Evolutionary conservation across 169 alveolate genomes (phyloP).

Genomic region (Sarcocystis neurona): DNA sequence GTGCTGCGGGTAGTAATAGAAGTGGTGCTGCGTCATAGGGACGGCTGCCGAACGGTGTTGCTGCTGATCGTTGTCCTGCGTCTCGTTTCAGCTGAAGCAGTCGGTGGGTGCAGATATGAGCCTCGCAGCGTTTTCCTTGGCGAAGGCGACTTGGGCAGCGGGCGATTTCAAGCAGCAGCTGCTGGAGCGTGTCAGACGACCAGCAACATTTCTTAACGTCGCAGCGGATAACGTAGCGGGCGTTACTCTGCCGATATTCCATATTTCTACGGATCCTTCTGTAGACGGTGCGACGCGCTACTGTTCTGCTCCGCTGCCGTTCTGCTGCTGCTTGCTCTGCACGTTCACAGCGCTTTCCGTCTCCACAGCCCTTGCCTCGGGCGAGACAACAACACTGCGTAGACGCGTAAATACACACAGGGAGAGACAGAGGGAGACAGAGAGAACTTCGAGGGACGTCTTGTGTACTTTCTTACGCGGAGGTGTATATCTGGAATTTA

Average conservation of each 20-base stretch:
- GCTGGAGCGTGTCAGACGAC: slow-evolving; percentile 69
- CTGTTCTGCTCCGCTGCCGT: not conserved
- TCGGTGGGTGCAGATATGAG: slow-evolving; percentile 84
- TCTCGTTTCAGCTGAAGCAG: slow-evolving; percentile 75
- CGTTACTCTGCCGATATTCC: slow-evolving; percentile 88
- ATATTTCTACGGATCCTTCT: slow-evolving; percentile 78
- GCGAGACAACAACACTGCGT: too few species aligned
- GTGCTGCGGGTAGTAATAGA: too few species aligned
- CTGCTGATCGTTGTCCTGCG: too few species aligned
- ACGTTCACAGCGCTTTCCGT: not conserved
- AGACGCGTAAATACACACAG: too few species aligned
- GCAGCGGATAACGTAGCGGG: slow-evolving; percentile 91
- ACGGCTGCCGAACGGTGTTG: too few species aligned
- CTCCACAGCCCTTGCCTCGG: too few species aligned
- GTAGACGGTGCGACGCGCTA: slow-evolving; percentile 69
- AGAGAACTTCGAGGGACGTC: too few species aligned
- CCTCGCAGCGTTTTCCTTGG: slow-evolving; percentile 82
- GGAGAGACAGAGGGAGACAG: too few species aligned
- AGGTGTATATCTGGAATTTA: too few species aligned
- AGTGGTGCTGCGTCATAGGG: too few species aligned
- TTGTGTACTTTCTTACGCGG: too few species aligned
- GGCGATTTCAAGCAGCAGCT: slow-evolving; percentile 71
- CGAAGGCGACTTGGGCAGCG: slow-evolving; percentile 90
- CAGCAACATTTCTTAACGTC: slow-evolving; percentile 82
- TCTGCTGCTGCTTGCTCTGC: not conserved